Evolutionary conservation across 148 eudicot species (phyloP).

Genomic region (Dianthus caryophyllus): DNA sequence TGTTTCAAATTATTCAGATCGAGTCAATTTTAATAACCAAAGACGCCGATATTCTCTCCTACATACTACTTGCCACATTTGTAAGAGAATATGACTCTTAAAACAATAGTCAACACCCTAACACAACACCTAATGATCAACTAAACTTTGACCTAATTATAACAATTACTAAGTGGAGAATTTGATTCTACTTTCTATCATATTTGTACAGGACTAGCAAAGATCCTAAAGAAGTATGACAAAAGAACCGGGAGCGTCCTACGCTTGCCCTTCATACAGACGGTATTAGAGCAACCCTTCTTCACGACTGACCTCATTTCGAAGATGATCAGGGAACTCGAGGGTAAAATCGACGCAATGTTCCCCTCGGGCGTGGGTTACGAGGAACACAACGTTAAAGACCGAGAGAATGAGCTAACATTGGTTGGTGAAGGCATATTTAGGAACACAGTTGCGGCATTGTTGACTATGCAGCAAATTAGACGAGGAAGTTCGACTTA

Average conservation of each 20-base stretch:
- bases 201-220: constrained; percentile 54
- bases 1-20: too few relatives aligned
- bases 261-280: constrained; percentile 60
- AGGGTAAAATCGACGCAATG: constrained; percentile 45
- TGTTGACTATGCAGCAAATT: constrained; percentile 60
- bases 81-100: background rate
- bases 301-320: constrained; percentile 68
- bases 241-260: constrained; percentile 64
- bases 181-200: background rate
- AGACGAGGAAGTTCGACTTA: constrained; percentile 67
- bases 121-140: background rate
- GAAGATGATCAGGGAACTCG: constrained; percentile 61
- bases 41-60: background rate
- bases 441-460: constrained; percentile 69
- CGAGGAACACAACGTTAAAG: constrained; percentile 14
- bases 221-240: constrained; percentile 82
- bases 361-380: constrained; percentile 28
- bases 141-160: background rate
- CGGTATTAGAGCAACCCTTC: constrained; percentile 62
- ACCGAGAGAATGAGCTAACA: constrained; percentile 11
- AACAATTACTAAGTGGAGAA: constrained; percentile 12
- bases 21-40: background rate
- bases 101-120: constrained; percentile 8
- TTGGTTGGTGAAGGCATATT: constrained; percentile 57
- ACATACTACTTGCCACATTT: constrained; percentile 10